Percentiles rank a stretch among this genome's conserved stretches.
phyloP scores from a whole-genome alignment of 2,329 filamentous ascomycete species.

The Microcyclospora tardicrescens region DNA sequence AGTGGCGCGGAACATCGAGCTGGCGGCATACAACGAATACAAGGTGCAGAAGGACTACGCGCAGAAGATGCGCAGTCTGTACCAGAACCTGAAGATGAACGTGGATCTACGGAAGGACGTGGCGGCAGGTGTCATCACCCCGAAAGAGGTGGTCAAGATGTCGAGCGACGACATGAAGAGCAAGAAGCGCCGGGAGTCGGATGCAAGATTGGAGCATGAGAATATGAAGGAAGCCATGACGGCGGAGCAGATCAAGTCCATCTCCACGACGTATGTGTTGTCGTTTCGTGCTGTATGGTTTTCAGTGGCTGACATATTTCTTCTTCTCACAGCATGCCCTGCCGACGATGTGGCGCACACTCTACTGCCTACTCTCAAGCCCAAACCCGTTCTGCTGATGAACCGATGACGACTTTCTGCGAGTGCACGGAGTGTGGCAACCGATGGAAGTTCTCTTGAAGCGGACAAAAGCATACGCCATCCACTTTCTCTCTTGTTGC shows the following conservation, averaged over 20 bases:
- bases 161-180: conserved; percentile 83
- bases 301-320: conserved; percentile 16
- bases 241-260: conserved; percentile 78
- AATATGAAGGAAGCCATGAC: conserved; percentile 98
- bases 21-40: conserved; percentile 57
- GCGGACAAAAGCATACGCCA: neutral
- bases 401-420: conserved; percentile 55
- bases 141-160: conserved; percentile 73
- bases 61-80: conserved; percentile 80
- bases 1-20: conserved; percentile 59
- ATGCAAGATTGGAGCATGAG: conserved; percentile 66
- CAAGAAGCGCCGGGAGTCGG: conserved; percentile 62
- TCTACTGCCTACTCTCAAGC: conserved; percentile 94
- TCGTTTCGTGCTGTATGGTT: neutral
- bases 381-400: conserved; percentile 89
- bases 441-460: conserved; percentile 37
- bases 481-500: neutral
- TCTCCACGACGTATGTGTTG: conserved; percentile 32
- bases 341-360: conserved; percentile 82
- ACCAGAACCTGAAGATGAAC: conserved; percentile 92
- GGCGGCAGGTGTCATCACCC: conserved; percentile 56
- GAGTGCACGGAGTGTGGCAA: conserved; percentile 41
- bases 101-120: conserved; percentile 62
- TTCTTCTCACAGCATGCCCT: conserved; percentile 59
- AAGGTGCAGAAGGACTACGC: conserved; percentile 68